Evolutionary conservation across 2,329 filamentous ascomycete species (phyloP).

Genomic region (Torrubiellomyces zombiae): DNA sequence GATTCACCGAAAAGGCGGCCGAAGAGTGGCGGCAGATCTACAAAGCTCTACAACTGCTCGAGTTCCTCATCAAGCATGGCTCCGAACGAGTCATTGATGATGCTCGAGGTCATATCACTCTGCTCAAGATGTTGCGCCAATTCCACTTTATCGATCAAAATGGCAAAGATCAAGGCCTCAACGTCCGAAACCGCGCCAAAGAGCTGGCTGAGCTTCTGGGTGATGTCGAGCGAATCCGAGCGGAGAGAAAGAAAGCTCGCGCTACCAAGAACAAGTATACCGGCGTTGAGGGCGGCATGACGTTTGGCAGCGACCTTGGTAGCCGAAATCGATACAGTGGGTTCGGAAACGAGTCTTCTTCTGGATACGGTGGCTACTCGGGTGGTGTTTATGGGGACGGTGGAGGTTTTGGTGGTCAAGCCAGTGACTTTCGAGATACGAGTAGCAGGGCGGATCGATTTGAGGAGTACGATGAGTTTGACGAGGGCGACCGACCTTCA

Average conservation of each 20-base stretch:
- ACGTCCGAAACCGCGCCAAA: slow-evolving; percentile 91
- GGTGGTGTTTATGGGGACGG: slow-evolving; percentile 86
- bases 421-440: slow-evolving; percentile 53
- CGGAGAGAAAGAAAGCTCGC: slow-evolving; percentile 78
- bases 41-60: slow-evolving; percentile 90
- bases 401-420: slow-evolving; percentile 74
- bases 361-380: slow-evolving; percentile 50
- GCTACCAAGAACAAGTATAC: slow-evolving; percentile 87
- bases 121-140: slow-evolving; percentile 95
- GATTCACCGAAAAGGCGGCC: slow-evolving; percentile 94
- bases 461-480: slow-evolving; percentile 93
- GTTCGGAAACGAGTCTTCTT: slow-evolving; percentile 77
- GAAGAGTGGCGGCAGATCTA: slow-evolving; percentile 99
- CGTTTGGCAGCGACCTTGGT: slow-evolving; percentile 40
- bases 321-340: slow-evolving; percentile 57
- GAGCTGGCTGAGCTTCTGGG: slow-evolving; percentile 85
- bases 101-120: slow-evolving; percentile 81
- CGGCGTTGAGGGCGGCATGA: slow-evolving; percentile 71
- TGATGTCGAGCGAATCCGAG: slow-evolving; percentile 75
- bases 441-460: slow-evolving; percentile 54
- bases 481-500: slow-evolving; percentile 46
- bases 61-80: slow-evolving; percentile 95
- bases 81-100: slow-evolving; percentile 96
- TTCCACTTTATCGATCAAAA: slow-evolving; percentile 95
- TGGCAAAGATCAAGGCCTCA: slow-evolving; percentile 95